Conservation (phyloP, 306 rosid species). For the Malus fusca region DNA sequence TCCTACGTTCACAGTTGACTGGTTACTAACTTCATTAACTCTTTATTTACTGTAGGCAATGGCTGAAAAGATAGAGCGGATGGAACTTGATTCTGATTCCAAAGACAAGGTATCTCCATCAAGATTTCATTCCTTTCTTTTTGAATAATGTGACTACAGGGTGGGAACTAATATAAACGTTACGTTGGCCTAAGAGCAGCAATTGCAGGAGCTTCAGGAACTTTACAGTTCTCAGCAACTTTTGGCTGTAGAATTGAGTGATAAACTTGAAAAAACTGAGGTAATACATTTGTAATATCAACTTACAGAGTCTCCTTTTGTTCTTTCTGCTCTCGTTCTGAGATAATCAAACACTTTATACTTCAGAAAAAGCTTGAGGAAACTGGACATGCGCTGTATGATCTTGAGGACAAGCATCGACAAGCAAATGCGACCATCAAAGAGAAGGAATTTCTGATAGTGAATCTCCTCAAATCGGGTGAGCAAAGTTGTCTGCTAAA, state of each 20-base stretch:
- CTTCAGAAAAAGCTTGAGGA: constrained; percentile 77
- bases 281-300: constrained; percentile 21
- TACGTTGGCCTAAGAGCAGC: constrained; percentile 44
- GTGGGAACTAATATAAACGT: constrained; percentile 11
- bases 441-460: constrained; percentile 89
- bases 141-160: neutral
- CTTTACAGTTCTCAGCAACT: constrained; percentile 80
- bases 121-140: constrained; percentile 17
- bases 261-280: constrained; percentile 86
- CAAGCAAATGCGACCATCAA: constrained; percentile 91
- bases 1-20: constrained; percentile 5
- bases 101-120: constrained; percentile 76
- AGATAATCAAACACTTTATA: constrained; percentile 12
- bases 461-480: constrained; percentile 90
- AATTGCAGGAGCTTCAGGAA: constrained; percentile 83
- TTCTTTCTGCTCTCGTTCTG: constrained; percentile 13
- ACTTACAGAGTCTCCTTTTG: neutral
- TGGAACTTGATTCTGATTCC: constrained; percentile 89
- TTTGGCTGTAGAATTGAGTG: constrained; percentile 68
- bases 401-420: constrained; percentile 90
- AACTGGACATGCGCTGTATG: constrained; percentile 65
- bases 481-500: constrained; percentile 16
- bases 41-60: constrained; percentile 55
- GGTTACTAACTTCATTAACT: constrained; percentile 8
- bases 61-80: constrained; percentile 93